Base-by-base conservation (phyloP, 495 filamentous ascomycete species). In the Talaromyces ruber region DNA sequence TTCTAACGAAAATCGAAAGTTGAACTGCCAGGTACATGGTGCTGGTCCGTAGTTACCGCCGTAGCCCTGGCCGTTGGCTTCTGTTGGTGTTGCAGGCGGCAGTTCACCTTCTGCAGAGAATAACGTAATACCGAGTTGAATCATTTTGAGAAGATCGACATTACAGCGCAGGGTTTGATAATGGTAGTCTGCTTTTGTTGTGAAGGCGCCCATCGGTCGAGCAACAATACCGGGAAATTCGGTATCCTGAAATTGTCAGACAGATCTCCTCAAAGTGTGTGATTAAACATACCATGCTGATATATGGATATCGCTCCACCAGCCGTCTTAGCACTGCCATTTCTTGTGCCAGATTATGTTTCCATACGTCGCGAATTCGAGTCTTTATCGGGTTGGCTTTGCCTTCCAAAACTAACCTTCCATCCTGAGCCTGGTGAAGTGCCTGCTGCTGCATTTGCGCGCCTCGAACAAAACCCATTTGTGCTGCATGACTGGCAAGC, bases 91-190 rank as follows among this genome's bases (percentile, higher is more conserved):
- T 3, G 86, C 81, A 9, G 89, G 91, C 6, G 88, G 90, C 9
- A 89, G 84, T 61, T 97, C 90, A 39, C 95, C 95, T 59, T 95
- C 86, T 56, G 90, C 79, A 58, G 89, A 88, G 76, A 96, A 97
- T 30, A 98, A 75, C 1, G 93, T 96, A 64, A 98, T 88, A 52
- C 94, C 94, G 47, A 98, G 86, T 70, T 98, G 94, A 64, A 98
- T 97, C 65, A 98, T 90, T 70, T 94, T 96, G 55, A 98, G 83
- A 64, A 98, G 83, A 72, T 98, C 94, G 69, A 98, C 93, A 70
- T 98, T 98, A 67, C 91, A 94, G 58, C 94, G 90, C 26, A 98
- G 84, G 58, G 92, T 97, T 78, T 98, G 94, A 76, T 98, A 98
- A 69, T 98, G 94, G 70, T 98, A 98, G 66, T 96, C 92, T 47